Conservation (phyloP, 1,284 basidiomycete species). For the Puccinia hordei region DNA sequence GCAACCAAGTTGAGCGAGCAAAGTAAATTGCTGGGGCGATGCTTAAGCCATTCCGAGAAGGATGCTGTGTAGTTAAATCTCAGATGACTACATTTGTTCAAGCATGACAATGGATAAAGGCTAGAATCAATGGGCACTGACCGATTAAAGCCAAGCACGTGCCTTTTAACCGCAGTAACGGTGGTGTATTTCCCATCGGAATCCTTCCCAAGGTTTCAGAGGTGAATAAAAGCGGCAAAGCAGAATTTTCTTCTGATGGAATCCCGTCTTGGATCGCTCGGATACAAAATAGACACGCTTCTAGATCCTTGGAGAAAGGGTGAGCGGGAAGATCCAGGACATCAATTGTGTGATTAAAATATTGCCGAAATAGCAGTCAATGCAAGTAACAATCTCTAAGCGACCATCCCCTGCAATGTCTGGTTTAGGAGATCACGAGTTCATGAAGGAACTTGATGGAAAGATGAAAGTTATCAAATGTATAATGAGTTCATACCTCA, state of each 20-base stretch:
- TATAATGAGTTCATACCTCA: constrained; percentile 38
- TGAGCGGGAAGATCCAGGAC: constrained; percentile 14
- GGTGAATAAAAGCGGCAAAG: constrained; percentile 52
- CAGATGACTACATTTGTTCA: constrained; percentile 9
- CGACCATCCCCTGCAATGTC: neutral
- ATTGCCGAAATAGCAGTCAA: neutral
- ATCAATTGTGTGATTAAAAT: constrained; percentile 1
- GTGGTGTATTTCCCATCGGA: constrained; percentile 17
- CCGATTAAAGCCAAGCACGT: constrained; percentile 53
- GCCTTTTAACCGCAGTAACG: constrained; percentile 49
- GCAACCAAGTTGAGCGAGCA: constrained; percentile 52
- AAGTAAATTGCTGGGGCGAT: constrained; percentile 51
- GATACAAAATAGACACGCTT: constrained; percentile 55
- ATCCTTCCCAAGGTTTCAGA: constrained; percentile 53
- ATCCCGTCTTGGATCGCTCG: constrained; percentile 56
- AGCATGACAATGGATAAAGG: neutral
- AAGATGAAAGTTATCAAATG: neutral
- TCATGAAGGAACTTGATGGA: neutral
- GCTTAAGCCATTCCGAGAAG: constrained; percentile 55
- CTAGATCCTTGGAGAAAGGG: constrained; percentile 53
- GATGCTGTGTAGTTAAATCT: constrained; percentile 51
- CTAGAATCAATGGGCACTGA: neutral
- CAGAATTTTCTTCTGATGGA: constrained; percentile 51
- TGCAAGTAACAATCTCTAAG: neutral
- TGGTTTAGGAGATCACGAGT: neutral